Conservation (phyloP, 495 filamentous ascomycete genomes). For the Penicillium maclennaniae region DNA sequence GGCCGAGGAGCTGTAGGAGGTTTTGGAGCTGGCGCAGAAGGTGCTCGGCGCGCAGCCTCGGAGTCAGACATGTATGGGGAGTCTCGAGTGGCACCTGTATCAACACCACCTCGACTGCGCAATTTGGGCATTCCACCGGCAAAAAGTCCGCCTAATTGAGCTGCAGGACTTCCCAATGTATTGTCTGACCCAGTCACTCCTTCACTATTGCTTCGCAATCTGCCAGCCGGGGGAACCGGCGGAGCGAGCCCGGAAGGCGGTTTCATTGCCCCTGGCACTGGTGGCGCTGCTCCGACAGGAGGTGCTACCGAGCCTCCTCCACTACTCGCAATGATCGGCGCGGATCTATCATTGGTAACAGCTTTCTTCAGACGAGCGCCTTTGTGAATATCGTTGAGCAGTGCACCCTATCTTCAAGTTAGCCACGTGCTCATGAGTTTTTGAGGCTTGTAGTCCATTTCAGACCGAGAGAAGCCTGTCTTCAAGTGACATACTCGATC, state of each 20-base stretch:
- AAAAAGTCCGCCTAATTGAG: conserved; percentile 85
- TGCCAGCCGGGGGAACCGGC: conserved; percentile 58
- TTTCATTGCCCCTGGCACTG: conserved; percentile 63
- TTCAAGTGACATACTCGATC: conserved; percentile 49
- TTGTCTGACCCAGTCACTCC: conserved; percentile 44
- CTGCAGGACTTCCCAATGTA: conserved; percentile 46
- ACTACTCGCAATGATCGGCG: conserved; percentile 60
- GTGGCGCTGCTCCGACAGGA: conserved; percentile 68
- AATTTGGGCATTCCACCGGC: conserved; percentile 95
- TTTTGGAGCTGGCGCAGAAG: conserved; percentile 50
- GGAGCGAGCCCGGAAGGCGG: conserved; percentile 70
- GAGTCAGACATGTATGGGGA: conserved; percentile 78
- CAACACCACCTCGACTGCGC: conserved; percentile 80
- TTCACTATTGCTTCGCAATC: conserved; percentile 82
- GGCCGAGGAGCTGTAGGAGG: conserved; percentile 61
- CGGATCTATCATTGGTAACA: conserved; percentile 92
- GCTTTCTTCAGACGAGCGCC: conserved; percentile 78
- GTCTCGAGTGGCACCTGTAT: conserved; percentile 78
- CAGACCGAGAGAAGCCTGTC: neutral
- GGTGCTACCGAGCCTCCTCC: conserved; percentile 55
- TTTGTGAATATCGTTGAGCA: conserved; percentile 87
- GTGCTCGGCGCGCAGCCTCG: conserved; percentile 50
- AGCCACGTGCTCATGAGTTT: neutral
- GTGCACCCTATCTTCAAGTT: conserved; percentile 59
- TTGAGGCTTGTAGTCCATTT: neutral